Conservation (phyloP, 1,284 basidiomycete species). For the Pterulicium gracile region DNA sequence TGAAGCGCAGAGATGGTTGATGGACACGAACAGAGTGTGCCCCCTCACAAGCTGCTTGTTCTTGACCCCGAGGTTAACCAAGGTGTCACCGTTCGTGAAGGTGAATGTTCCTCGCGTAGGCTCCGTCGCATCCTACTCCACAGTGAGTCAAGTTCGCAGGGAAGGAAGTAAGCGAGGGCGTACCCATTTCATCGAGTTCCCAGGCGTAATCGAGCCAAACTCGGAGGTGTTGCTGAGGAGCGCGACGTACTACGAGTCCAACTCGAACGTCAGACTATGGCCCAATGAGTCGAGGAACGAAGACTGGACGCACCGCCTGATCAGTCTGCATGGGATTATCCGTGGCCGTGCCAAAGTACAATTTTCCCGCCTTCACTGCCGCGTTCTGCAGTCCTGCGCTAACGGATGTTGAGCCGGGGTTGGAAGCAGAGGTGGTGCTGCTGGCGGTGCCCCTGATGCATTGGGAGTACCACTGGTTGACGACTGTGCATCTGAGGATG, state of each 20-base stretch:
- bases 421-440: conserved; percentile 1
- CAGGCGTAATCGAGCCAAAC: conserved; percentile 42
- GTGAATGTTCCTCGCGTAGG: conserved; percentile 17
- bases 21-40: conserved; percentile 7
- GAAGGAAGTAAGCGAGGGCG: conserved; percentile 6
- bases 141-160: not conserved
- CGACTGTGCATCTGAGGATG: not conserved
- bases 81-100: conserved; percentile 16
- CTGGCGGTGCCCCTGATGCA: not conserved
- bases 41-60: conserved; percentile 33
- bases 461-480: conserved; percentile 2
- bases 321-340: conserved; percentile 44
- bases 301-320: conserved; percentile 23
- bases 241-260: conserved; percentile 7
- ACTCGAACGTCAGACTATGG: not conserved
- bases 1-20: not conserved
- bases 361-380: conserved; percentile 37
- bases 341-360: conserved; percentile 51
- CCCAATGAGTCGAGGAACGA: not conserved
- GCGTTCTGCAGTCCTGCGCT: conserved; percentile 22
- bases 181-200: conserved; percentile 50
- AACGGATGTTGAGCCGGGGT: conserved; percentile 9
- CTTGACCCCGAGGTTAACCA: conserved; percentile 26
- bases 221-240: conserved; percentile 28
- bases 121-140: conserved; percentile 15